Evolutionary conservation across 2,329 filamentous ascomycete species (phyloP).

Genomic region (Epichloe gansuensis): DNA sequence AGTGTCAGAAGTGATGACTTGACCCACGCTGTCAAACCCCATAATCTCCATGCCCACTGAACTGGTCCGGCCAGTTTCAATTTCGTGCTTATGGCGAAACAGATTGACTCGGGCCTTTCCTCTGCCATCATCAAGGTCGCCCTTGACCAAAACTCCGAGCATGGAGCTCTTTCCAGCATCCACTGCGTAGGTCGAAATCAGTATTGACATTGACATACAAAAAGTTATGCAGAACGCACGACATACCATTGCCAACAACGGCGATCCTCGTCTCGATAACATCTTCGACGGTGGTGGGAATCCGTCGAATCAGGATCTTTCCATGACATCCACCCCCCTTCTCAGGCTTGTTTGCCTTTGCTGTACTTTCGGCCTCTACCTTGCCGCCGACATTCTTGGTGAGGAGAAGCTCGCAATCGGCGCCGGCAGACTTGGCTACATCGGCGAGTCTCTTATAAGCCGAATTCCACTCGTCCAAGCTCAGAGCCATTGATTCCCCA

Average conservation of each 20-base stretch:
- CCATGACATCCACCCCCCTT: constrained; percentile 67
- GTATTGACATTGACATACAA: no score
- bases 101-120: constrained; percentile 90
- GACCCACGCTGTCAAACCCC: constrained; percentile 81
- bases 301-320: constrained; percentile 73
- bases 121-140: constrained; percentile 84
- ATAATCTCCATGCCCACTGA: constrained; percentile 99
- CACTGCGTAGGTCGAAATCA: constrained; percentile 33
- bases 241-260: constrained; percentile 79
- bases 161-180: constrained; percentile 96
- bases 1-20: constrained; percentile 68
- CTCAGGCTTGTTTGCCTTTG: constrained; percentile 30
- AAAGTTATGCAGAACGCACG: background rate
- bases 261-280: constrained; percentile 94
- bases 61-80: constrained; percentile 88
- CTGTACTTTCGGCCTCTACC: constrained; percentile 51
- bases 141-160: constrained; percentile 90
- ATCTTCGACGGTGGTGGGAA: constrained; percentile 63
- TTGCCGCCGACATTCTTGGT: constrained; percentile 82
- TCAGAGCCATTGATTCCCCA: constrained; percentile 71
- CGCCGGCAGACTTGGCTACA: constrained; percentile 51
- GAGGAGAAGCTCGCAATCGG: constrained; percentile 69
- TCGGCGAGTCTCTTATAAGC: constrained; percentile 54
- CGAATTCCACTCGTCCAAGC: constrained; percentile 58
- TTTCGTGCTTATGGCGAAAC: constrained; percentile 95